phyloP scores from a whole-genome alignment of 2,329 filamentous ascomycete species.

The Setomelanomma holmii region DNA sequence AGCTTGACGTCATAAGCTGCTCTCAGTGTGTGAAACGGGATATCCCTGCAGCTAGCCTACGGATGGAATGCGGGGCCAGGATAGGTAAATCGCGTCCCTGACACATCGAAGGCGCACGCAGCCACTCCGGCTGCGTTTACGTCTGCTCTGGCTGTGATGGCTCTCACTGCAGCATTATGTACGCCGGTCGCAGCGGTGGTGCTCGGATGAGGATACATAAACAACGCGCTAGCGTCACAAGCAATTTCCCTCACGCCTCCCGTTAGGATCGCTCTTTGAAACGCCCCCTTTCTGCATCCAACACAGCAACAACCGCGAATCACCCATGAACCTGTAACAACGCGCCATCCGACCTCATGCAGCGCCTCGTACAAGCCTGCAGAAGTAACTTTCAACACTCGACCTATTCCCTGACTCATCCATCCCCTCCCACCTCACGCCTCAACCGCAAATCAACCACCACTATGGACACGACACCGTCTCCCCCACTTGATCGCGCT shows the following conservation, averaged over 20 bases:
- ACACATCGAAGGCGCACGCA: background rate
- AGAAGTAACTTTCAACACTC: background rate
- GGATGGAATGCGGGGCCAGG: conserved; percentile 4
- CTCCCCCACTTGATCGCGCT: conserved; percentile 53
- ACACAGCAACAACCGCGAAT: conserved; percentile 35
- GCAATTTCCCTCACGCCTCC: conserved; percentile 32
- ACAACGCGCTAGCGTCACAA: conserved; percentile 28
- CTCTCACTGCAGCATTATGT: background rate
- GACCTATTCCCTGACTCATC: conserved; percentile 1
- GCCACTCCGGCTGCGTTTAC: background rate
- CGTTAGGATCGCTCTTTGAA: conserved; percentile 23
- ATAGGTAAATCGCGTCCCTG: background rate
- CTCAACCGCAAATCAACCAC: conserved; percentile 19
- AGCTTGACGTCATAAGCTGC: too few relatives aligned
- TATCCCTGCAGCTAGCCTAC: conserved; percentile 6
- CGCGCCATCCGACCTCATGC: conserved; percentile 2
- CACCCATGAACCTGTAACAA: conserved; percentile 13
- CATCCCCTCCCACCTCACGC: conserved; percentile 12
- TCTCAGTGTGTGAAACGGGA: conserved; percentile 14
- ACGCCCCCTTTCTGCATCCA: conserved; percentile 28
- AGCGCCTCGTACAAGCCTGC: conserved; percentile 3
- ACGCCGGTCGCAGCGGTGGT: background rate
- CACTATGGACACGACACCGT: conserved; percentile 39
- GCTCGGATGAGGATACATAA: conserved; percentile 14
- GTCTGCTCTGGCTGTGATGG: background rate